Evolutionary conservation across 441 rosid species (phyloP).

Genomic region (Kokia cookei): DNA sequence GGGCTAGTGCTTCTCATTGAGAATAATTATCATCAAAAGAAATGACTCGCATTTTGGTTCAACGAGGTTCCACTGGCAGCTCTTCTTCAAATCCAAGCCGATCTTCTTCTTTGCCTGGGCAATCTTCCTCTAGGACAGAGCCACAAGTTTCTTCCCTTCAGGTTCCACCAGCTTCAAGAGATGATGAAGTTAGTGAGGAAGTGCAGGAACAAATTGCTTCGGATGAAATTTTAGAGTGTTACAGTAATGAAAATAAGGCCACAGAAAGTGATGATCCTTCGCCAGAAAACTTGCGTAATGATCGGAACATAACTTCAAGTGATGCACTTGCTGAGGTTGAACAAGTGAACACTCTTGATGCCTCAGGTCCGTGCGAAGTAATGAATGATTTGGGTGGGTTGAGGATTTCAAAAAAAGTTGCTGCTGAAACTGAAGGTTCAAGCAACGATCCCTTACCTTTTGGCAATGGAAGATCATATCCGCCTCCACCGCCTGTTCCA

Average conservation of each 20-base stretch:
- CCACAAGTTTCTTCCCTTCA: conserved; percentile 34
- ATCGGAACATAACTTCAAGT: conserved; percentile 24
- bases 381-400: conserved; percentile 28
- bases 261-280: conserved; percentile 38
- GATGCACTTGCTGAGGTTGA: conserved; percentile 32
- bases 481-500: conserved; percentile 85
- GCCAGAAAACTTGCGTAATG: conserved; percentile 25
- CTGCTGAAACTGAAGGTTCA: conserved; percentile 45
- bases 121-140: conserved; percentile 57
- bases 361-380: conserved; percentile 24
- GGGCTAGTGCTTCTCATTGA: conserved; percentile 10
- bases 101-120: conserved; percentile 41
- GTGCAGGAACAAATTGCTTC: conserved; percentile 41
- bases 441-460: conserved; percentile 30
- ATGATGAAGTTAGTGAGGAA: conserved; percentile 55
- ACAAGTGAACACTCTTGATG: conserved; percentile 26
- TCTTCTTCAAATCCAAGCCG: conserved; percentile 74
- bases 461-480: conserved; percentile 42
- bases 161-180: conserved; percentile 33
- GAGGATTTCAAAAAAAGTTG: conserved; percentile 36
- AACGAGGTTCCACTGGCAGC: conserved; percentile 64
- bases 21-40: conserved; percentile 6
- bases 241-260: conserved; percentile 37
- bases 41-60: conserved; percentile 95
- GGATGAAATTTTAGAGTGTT: conserved; percentile 42